phyloP scores from a whole-genome alignment of 331 rosid genomes.

The Telfairia occidentalis region DNA sequence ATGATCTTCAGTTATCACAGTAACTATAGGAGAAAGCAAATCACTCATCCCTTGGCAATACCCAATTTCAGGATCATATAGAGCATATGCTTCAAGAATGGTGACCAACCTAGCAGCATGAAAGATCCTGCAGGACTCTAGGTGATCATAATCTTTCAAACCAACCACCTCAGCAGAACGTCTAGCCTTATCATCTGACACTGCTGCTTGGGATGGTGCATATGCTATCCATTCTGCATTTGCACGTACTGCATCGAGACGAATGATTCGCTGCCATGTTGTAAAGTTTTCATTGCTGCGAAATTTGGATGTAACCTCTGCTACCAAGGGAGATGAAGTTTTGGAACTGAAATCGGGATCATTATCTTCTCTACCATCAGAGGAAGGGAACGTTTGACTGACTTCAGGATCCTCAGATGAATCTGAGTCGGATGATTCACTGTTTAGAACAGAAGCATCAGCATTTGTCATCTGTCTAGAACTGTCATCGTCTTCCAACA shows the following conservation, averaged over 20 bases:
- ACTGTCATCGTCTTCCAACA: slow-evolving; percentile 59
- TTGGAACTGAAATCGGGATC: slow-evolving; percentile 33
- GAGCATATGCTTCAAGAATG: slow-evolving; percentile 94
- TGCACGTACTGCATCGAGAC: slow-evolving; percentile 93
- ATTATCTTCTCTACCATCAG: slow-evolving; percentile 42
- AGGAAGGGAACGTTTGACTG: slow-evolving; percentile 50
- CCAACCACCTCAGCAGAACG: slow-evolving; percentile 85
- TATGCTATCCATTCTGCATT: slow-evolving; percentile 79
- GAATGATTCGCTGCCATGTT: slow-evolving; percentile 93
- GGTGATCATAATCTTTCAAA: slow-evolving; percentile 82
- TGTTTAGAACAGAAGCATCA: slow-evolving; percentile 48
- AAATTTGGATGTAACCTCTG: slow-evolving; percentile 35
- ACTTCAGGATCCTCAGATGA: slow-evolving; percentile 74
- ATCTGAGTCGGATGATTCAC: slow-evolving; percentile 83
- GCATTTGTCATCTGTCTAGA: slow-evolving; percentile 39
- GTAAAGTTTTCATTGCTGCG: slow-evolving; percentile 59
- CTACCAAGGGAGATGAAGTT: slow-evolving; percentile 39
- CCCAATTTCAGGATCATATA: slow-evolving; percentile 91
- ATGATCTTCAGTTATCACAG: slow-evolving; percentile 73
- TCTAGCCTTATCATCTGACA: slow-evolving; percentile 52
- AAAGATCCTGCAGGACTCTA: slow-evolving; percentile 68
- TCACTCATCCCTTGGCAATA: slow-evolving; percentile 99
- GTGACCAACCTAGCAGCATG: slow-evolving; percentile 95
- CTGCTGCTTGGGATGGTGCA: slow-evolving; percentile 53
- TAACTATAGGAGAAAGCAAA: slow-evolving; percentile 80